Evolutionary conservation across 805 yeast species (phyloP).

Genomic region (Wickerhamomyces sydowiorum): DNA sequence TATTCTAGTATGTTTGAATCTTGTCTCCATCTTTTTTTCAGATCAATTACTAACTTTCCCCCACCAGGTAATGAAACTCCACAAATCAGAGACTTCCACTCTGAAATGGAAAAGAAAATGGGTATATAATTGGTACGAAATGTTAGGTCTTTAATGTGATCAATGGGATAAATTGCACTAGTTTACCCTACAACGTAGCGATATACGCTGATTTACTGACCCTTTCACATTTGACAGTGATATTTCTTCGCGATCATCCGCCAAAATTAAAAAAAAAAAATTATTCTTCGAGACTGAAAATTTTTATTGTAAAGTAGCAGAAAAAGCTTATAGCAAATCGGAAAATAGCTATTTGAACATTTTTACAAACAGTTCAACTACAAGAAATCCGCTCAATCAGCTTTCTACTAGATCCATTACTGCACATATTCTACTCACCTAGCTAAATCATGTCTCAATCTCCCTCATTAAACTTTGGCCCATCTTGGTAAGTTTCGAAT

Average conservation of each 20-base stretch:
- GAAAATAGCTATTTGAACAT: neutral
- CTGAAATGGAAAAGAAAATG: slow-evolving; percentile 63
- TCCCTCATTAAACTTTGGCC: slow-evolving; percentile 24
- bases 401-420: neutral
- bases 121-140: slow-evolving; percentile 22
- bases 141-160: no score
- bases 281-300: neutral
- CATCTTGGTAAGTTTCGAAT: slow-evolving; percentile 21
- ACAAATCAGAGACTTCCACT: slow-evolving; percentile 51
- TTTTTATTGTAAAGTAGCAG: neutral
- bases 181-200: no score
- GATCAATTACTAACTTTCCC: slow-evolving; percentile 8
- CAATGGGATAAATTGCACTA: no score
- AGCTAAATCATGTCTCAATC: slow-evolving; percentile 23
- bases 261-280: neutral
- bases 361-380: neutral
- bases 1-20: slow-evolving; percentile 43
- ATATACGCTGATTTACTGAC: no score
- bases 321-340: neutral
- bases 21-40: no score
- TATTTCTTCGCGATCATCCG: neutral
- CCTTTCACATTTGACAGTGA: neutral
- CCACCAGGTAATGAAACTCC: slow-evolving; percentile 33
- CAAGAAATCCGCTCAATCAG: neutral
- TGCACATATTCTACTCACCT: neutral